Evolutionary conservation across 1,284 basidiomycete genomes (phyloP).

Genomic region (Trichosporon ovoides): DNA sequence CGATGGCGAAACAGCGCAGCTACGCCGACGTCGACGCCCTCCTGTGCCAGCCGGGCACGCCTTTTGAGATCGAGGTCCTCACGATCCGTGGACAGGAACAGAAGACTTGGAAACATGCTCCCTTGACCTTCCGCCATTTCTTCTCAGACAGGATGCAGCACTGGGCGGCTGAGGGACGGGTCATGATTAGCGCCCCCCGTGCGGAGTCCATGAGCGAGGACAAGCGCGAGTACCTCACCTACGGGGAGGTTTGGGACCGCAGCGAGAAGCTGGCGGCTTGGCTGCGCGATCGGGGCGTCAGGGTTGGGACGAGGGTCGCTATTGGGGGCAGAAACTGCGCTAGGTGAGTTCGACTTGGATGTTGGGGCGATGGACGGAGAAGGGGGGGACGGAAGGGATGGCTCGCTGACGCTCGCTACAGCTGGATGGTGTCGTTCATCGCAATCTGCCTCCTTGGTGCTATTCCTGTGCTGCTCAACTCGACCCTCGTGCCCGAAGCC

Average conservation of each 20-base stretch:
- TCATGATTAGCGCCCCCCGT: background rate
- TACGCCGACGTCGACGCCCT: slow-evolving; percentile 23
- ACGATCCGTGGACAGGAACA: slow-evolving; percentile 25
- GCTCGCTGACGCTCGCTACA: slow-evolving; percentile 26
- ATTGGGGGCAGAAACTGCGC: slow-evolving; percentile 35
- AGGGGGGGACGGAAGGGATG: too few species aligned
- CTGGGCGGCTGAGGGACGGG: background rate
- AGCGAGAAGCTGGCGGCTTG: slow-evolving; percentile 26
- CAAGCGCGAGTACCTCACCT: slow-evolving; percentile 8
- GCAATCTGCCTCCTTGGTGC: slow-evolving; percentile 41
- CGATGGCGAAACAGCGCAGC: too few species aligned
- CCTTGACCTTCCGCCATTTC: background rate
- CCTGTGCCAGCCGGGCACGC: slow-evolving; percentile 33
- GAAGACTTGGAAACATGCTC: slow-evolving; percentile 39
- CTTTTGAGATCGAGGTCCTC: slow-evolving; percentile 39
- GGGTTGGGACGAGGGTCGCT: slow-evolving; percentile 31
- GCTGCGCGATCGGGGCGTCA: slow-evolving; percentile 30
- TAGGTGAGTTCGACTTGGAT: too few species aligned
- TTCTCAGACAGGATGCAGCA: background rate
- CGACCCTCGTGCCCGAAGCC: slow-evolving; percentile 32
- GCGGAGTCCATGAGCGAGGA: background rate
- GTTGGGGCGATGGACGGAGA: too few species aligned
- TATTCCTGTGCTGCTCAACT: slow-evolving; percentile 36
- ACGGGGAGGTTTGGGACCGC: slow-evolving; percentile 24
- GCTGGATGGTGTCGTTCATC: slow-evolving; percentile 39